Base-by-base conservation (phyloP, 192 early-diverging fungal species). In the Coemansia sp. region DNA sequence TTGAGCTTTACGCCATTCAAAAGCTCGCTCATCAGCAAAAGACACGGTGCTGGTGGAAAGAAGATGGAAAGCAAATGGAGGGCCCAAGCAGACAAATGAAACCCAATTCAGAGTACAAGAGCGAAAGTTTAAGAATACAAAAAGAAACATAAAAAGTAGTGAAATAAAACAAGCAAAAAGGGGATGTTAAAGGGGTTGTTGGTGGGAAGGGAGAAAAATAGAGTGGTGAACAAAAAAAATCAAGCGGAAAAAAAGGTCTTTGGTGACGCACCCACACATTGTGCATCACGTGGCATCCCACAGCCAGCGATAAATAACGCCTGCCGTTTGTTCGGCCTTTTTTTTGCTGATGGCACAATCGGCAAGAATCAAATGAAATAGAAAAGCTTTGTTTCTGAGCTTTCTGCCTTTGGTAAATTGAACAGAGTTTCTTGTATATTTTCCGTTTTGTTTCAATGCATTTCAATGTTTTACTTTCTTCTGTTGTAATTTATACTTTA, bases 1-100 rank as follows among this genome's bases (percentile, higher is more conserved):
- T 69, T 76, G 64, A 84, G 75, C 68, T 73, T 79, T 12, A 84
- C 75, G 69, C 78, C 83, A 41, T 74, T 74, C 6, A 84, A 61
- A 56, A 69, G 60, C 44, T 77, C 77, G 67, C 69, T 74, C 75
- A 80, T 80, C 45, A 38, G 57, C 38, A 59, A 59, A 41, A 38
- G 8, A 40, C 2, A 48, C n/a, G 4, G 46, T 48, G n/a, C 8
- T 59, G 16, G n/a, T 59, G 57, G 17, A 25, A 43, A 43, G n/a
- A 64, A 44, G 44, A 13, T 16, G 39, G 11, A 61, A 53, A 22
- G 19, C 40, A 45, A 45, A 48, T n/a, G n/a, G 5, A 48, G 46
- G 46, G 11, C 12, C 46, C 46, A 48, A 48, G n/a, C 32, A 32
- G 32, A 32, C 32, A 32, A 32, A 32, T 32, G 32, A 32, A 32